Evolutionary conservation across 2,329 filamentous ascomycete genomes (phyloP), one percentile per base, ranked within the genome.

Genomic region (Hortaea sp.): DNA sequence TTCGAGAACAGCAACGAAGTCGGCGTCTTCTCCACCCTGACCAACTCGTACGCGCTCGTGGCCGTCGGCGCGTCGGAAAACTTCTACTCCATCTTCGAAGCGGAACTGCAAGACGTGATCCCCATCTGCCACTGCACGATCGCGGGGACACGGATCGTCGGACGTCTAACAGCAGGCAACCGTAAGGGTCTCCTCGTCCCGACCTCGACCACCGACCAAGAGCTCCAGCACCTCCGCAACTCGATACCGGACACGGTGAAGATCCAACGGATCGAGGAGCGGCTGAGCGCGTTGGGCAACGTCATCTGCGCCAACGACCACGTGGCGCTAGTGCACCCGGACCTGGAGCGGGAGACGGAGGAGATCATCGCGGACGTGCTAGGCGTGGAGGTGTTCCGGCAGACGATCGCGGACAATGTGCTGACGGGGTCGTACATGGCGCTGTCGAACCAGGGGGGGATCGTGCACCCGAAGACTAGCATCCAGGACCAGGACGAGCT

Each of bases 401-500:
- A 98, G 74, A 97, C 92, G 41, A 85, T 98, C 50, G 88, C 90
- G 60, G 89, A 95, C 70, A 95, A 97, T 65, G 92, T 98, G 48
- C 81, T 98, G 29, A 92, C 94, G 34, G 92, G 92, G 50, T 88
- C 83, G 43, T 98, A 98, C 76, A 97, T 97, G 89, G 80, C 85
- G 46, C 77, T 98, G 51, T 90, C 85, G 60, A 98, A 98, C 74
- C 86, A 90, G 69, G 92, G 92, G 56, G 92, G 92, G 9, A 84
- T 98, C 58, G 92, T 98, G 42, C 92, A 98, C 67, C 90, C 92
- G 58, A 95, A 95, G 76, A 97, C 92, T 37, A 85, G 80, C 56
- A 92, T 97, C 63, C 88, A 95, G 70, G 92, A 98, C 68, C 92
- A 98, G 76, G 92, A 98, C 66, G 92, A 98, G 74, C 79, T 98